Evolutionary conservation across 2,329 filamentous ascomycete genomes (phyloP).

Genomic region (Alternaria brassicae): DNA sequence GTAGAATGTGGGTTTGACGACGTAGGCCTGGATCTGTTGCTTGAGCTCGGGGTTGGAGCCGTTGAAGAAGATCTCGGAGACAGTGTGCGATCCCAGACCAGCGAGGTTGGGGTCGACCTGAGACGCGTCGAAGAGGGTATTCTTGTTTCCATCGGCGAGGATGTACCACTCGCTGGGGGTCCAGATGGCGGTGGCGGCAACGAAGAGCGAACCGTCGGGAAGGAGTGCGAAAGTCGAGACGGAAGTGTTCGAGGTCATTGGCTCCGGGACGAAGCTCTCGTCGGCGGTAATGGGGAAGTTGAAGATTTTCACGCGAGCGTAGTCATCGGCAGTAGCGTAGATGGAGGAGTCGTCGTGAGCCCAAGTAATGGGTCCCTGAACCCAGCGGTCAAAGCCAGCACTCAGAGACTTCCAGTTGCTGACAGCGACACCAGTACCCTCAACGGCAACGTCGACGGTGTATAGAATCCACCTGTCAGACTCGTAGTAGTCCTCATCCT

Average conservation of each 20-base stretch:
- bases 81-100: conserved; percentile 68
- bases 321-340: conserved; percentile 45
- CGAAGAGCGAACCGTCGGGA: conserved; percentile 63
- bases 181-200: conserved; percentile 44
- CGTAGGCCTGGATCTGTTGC: conserved; percentile 71
- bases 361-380: conserved; percentile 40
- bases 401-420: conserved; percentile 44
- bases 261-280: conserved; percentile 53
- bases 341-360: conserved; percentile 42
- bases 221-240: conserved; percentile 59
- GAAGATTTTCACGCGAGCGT: conserved; percentile 58
- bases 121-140: conserved; percentile 64
- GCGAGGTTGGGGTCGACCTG: conserved; percentile 70
- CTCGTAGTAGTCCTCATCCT: conserved; percentile 72
- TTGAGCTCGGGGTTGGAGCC: conserved; percentile 62
- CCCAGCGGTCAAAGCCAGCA: conserved; percentile 42
- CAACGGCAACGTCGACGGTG: conserved; percentile 37
- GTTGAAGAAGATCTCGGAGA: conserved; percentile 74
- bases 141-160: conserved; percentile 43
- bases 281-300: conserved; percentile 67
- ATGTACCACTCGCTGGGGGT: conserved; percentile 44
- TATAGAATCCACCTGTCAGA: conserved; percentile 71
- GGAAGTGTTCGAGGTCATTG: conserved; percentile 54
- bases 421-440: conserved; percentile 27
- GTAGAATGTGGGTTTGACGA: conserved; percentile 70